phyloP scores from a whole-genome alignment of 225 moss, liverwort and hornwort species.

The Neckera pumila region DNA sequence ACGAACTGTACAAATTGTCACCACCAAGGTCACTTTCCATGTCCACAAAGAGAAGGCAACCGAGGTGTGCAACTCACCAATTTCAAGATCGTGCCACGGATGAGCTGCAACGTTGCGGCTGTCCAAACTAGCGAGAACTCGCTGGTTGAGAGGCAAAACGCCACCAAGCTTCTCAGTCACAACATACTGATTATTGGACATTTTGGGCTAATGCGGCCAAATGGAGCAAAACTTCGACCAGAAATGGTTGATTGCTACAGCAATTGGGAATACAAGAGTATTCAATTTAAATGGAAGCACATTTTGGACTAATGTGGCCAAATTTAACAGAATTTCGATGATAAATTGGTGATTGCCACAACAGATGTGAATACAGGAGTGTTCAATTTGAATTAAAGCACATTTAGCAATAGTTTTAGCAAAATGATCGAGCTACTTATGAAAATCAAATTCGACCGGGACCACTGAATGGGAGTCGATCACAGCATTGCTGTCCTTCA shows the following conservation, averaged over 20 bases:
- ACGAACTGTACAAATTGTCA: background rate
- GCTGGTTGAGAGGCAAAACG: slow-evolving; percentile 24
- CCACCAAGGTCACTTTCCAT: background rate
- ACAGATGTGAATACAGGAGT: too few species aligned
- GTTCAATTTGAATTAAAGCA: background rate
- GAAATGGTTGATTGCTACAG: background rate
- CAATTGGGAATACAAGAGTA: background rate
- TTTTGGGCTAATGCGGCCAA: background rate
- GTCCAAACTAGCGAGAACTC: slow-evolving; percentile 51
- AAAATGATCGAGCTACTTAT: background rate
- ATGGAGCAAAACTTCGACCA: background rate
- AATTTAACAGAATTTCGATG: background rate
- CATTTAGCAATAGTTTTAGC: background rate
- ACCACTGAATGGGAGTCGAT: background rate
- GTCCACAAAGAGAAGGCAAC: background rate
- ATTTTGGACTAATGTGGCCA: background rate
- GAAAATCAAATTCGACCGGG: background rate
- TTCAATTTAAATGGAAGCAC: background rate
- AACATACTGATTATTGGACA: background rate
- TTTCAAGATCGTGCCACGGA: slow-evolving; percentile 32
- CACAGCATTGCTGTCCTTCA: background rate
- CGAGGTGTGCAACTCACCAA: background rate
- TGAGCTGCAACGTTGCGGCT: slow-evolving; percentile 59
- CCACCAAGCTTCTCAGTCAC: slow-evolving; percentile 11
- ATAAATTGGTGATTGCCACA: background rate